These are phyloP conservation scores for Anaeramoeba flamelloides DNA, from an alignment of 78 protist species.

Conservation along the genomic window DNA sequence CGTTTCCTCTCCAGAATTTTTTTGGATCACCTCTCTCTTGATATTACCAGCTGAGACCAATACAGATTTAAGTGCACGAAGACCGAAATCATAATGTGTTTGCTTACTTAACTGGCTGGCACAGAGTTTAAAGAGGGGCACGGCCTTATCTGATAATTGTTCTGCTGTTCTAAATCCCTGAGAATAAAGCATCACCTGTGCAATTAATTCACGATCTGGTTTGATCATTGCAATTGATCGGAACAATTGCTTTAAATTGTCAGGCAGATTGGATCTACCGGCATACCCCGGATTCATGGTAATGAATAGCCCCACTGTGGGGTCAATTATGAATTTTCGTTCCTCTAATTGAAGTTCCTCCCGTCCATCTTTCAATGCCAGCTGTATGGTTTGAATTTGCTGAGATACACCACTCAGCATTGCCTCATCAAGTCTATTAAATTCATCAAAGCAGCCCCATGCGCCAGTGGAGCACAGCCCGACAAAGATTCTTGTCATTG, in stretches of 20 bases:
- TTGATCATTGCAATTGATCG: conserved; percentile 49
- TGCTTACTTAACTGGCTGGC: conserved; percentile 64
- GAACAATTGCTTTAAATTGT: conserved; percentile 92
- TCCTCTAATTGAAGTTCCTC: conserved; percentile 28
- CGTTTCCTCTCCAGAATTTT: conserved; percentile 19
- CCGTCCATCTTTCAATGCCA: neutral
- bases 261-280: conserved; percentile 75
- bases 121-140: conserved; percentile 80
- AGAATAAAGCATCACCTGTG: conserved; percentile 82
- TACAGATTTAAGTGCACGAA: conserved; percentile 49
- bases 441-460: conserved; percentile 90
- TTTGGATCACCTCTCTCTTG: conserved; percentile 11
- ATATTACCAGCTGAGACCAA: conserved; percentile 39
- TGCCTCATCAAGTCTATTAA: conserved; percentile 88
- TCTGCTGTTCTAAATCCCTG: conserved; percentile 89
- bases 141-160: conserved; percentile 61
- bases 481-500: conserved; percentile 52
- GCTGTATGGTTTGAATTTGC: conserved; percentile 89
- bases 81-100: conserved; percentile 70
- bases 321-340: conserved; percentile 10
- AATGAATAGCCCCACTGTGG: conserved; percentile 37
- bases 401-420: conserved; percentile 96
- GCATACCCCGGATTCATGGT: conserved; percentile 75
- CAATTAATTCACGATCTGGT: conserved; percentile 88
- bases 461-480: conserved; percentile 70